phyloP scores from a whole-genome alignment of 2,329 filamentous ascomycete species.

The Dissoconium aciculare region DNA sequence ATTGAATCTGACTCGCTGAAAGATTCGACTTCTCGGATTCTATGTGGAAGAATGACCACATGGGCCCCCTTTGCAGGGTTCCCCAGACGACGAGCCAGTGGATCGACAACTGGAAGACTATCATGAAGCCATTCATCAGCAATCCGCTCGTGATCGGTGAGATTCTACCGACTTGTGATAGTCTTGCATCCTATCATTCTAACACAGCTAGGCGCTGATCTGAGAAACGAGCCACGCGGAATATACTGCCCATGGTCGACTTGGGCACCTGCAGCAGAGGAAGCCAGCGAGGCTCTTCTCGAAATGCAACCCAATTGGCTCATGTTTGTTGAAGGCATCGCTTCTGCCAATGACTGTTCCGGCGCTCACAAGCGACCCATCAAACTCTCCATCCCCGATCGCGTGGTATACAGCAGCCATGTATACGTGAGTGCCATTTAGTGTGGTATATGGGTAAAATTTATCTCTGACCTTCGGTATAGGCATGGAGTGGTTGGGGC shows the following conservation, averaged over 20 bases:
- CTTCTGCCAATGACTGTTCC: conserved; percentile 50
- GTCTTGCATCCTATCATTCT: too few relatives aligned
- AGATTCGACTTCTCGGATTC: conserved; percentile 53
- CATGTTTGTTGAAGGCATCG: conserved; percentile 52
- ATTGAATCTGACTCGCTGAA: too few relatives aligned
- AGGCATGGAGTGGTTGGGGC: conserved; percentile 54
- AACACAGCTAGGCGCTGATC: too few relatives aligned
- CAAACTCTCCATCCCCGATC: conserved; percentile 38
- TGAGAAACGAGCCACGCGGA: conserved; percentile 54
- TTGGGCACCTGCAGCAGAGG: conserved; percentile 51
- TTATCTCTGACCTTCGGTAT: too few relatives aligned
- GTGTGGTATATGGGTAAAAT: too few relatives aligned
- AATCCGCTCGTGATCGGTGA: conserved; percentile 51
- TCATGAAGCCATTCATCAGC: conserved; percentile 44
- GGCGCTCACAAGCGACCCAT: conserved; percentile 43
- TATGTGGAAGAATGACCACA: conserved; percentile 50
- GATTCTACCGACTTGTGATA: too few relatives aligned
- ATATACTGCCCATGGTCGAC: conserved; percentile 53
- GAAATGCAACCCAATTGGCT: conserved; percentile 48
- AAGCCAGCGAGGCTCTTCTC: conserved; percentile 46
- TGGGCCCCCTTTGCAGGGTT: conserved; percentile 45
- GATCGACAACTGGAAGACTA: conserved; percentile 49
- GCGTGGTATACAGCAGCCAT: conserved; percentile 53
- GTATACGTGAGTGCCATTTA: too few relatives aligned
- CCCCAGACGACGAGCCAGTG: conserved; percentile 50